These are phyloP conservation scores for Coccomyxa subellipsoidea DNA, from an alignment of 163 green algal genomes.

Conservation along the genomic window DNA sequence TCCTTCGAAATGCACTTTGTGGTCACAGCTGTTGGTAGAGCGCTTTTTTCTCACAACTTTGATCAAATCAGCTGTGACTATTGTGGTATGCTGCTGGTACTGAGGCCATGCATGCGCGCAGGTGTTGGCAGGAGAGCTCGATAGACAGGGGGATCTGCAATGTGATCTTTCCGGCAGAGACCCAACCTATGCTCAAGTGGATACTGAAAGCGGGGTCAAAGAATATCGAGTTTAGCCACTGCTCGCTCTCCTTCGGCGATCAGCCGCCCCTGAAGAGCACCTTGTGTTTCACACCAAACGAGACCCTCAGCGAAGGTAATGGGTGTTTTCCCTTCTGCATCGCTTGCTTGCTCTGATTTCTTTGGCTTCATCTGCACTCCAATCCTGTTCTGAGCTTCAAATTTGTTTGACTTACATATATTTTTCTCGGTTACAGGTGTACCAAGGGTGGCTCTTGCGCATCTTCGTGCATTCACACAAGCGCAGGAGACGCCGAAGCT, in stretches of 20 bases:
- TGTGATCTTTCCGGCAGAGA: background rate
- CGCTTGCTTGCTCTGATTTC: background rate
- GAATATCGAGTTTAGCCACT: constrained; percentile 4
- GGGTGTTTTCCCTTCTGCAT: background rate
- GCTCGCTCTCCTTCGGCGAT: background rate
- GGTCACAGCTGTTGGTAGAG: no score
- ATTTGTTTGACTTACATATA: background rate
- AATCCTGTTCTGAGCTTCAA: no score
- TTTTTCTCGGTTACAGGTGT: background rate
- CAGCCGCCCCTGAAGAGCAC: background rate
- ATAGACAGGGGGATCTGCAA: background rate
- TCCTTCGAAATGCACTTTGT: background rate
- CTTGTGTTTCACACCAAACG: background rate
- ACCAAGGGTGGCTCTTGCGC: background rate
- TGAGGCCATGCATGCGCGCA: background rate
- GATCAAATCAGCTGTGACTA: no score
- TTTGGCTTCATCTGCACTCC: no score
- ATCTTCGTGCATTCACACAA: background rate
- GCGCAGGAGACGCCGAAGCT: background rate
- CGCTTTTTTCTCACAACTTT: no score
- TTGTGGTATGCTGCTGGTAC: no score
- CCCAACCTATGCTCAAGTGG: background rate
- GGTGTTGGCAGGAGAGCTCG: background rate
- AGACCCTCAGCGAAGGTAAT: background rate
- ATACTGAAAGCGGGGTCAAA: background rate